Percentiles rank a stretch among this genome's conserved stretches.
These are phyloP conservation scores for Yamadazyma atlantica DNA, from an alignment of 1,139 yeast genomes.

Conservation along the genomic window DNA sequence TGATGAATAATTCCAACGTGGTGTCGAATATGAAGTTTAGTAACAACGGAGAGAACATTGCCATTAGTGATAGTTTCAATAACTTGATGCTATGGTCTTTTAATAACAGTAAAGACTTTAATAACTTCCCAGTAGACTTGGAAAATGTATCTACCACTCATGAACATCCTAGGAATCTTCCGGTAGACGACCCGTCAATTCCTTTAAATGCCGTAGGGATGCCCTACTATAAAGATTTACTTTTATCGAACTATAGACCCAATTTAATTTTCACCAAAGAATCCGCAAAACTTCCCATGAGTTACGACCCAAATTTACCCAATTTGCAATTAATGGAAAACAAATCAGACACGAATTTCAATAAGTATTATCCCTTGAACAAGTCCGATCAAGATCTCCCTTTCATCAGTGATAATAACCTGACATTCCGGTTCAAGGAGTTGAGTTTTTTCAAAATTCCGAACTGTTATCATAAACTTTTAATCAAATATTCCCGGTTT, in stretches of 20 bases:
- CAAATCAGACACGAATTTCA: constrained; percentile 51
- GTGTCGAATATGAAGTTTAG: constrained; percentile 65
- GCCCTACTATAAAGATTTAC: constrained; percentile 80
- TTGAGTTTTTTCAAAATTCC: constrained; percentile 48
- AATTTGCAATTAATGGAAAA: constrained; percentile 46
- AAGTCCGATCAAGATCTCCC: constrained; percentile 32
- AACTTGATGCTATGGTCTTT: constrained; percentile 76
- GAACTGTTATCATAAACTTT: constrained; percentile 70
- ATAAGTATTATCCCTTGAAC: constrained; percentile 46
- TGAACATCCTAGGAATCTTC: constrained; percentile 19
- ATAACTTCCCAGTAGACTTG: constrained; percentile 47
- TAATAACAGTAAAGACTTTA: constrained; percentile 39
- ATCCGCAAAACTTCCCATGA: constrained; percentile 51
- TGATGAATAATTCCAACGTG: constrained; percentile 26
- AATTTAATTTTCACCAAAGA: constrained; percentile 56
- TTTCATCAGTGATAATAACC: constrained; percentile 70
- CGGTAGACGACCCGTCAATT: constrained; percentile 30
- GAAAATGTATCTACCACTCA: constrained; percentile 47
- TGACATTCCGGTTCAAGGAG: constrained; percentile 17
- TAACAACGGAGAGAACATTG: constrained; percentile 77
- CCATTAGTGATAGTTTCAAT: constrained; percentile 66
- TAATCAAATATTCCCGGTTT: constrained; percentile 81
- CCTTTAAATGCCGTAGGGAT: constrained; percentile 78
- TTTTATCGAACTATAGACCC: constrained; percentile 78
- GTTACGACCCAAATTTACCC: constrained; percentile 42